Conservation (phyloP, 192 early-diverging fungal genomes). For the Mortierella claussenii region DNA sequence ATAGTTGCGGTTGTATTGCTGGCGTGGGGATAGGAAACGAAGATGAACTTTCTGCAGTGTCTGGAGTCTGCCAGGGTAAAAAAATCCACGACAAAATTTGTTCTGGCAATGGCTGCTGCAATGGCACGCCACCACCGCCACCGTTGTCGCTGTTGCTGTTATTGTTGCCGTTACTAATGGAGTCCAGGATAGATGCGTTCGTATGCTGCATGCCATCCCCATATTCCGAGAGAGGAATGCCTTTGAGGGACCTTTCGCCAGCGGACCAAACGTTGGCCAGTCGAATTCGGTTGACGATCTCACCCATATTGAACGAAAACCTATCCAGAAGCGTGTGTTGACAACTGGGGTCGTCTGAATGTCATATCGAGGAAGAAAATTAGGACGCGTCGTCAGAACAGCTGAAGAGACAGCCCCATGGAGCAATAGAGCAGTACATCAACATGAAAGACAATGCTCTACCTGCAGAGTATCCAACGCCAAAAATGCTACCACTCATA, state of each 20-base stretch:
- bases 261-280: constrained; percentile 29
- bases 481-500: constrained; percentile 36
- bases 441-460: not conserved
- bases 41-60: not conserved
- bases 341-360: constrained; percentile 15
- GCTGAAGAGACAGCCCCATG: no score
- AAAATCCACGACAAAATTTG: constrained; percentile 18
- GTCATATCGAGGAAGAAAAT: not conserved
- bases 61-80: constrained; percentile 14
- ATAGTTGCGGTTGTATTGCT: not conserved
- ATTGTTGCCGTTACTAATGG: not conserved
- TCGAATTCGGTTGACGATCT: constrained; percentile 29
- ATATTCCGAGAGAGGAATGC: constrained; percentile 17
- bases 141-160: not conserved
- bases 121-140: not conserved
- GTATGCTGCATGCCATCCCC: not conserved
- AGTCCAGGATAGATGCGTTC: not conserved
- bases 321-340: constrained; percentile 34
- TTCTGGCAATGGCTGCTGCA: not conserved
- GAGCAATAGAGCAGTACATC: no score
- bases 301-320: constrained; percentile 43
- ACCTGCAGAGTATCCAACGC: constrained; percentile 38
- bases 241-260: constrained; percentile 25
- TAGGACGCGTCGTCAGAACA: not conserved
- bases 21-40: not conserved